Percentiles rank a stretch among this genome's conserved stretches.
Conservation (phyloP, 306 rosid genomes). For the Oemleria cerasiformis region DNA sequence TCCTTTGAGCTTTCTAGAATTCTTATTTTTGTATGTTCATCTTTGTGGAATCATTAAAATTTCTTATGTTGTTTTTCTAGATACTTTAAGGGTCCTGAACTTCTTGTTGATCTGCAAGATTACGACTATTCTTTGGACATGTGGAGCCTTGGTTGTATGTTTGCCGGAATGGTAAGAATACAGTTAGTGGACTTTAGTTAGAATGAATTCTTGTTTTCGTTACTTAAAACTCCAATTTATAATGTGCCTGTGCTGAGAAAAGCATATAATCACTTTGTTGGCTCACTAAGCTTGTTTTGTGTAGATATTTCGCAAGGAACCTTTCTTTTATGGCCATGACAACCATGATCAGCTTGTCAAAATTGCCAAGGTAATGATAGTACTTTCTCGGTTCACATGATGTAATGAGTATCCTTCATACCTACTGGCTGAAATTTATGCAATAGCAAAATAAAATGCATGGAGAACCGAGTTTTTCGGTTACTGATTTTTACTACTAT, state of each 20-base stretch:
- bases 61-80: conserved; percentile 40
- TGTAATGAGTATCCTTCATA: background rate
- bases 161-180: conserved; percentile 95
- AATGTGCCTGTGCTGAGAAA: conserved; percentile 3
- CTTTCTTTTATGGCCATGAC: conserved; percentile 98
- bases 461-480: background rate
- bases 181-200: conserved; percentile 18
- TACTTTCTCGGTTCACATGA: conserved; percentile 20
- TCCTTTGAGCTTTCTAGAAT: background rate
- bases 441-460: background rate
- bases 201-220: background rate
- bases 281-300: conserved; percentile 27
- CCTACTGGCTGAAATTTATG: background rate
- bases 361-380: conserved; percentile 70
- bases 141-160: conserved; percentile 99
- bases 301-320: conserved; percentile 94
- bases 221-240: background rate
- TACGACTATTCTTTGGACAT: conserved; percentile 90
- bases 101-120: conserved; percentile 85
- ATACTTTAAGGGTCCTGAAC: conserved; percentile 90
- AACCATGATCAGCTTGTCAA: conserved; percentile 90
- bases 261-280: conserved; percentile 18
- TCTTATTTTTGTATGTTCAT: background rate
- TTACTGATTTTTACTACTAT: background rate
- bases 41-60: conserved; percentile 7